phyloP scores from a whole-genome alignment of 2,329 filamentous ascomycete genomes.

The Fusarium siculi region DNA sequence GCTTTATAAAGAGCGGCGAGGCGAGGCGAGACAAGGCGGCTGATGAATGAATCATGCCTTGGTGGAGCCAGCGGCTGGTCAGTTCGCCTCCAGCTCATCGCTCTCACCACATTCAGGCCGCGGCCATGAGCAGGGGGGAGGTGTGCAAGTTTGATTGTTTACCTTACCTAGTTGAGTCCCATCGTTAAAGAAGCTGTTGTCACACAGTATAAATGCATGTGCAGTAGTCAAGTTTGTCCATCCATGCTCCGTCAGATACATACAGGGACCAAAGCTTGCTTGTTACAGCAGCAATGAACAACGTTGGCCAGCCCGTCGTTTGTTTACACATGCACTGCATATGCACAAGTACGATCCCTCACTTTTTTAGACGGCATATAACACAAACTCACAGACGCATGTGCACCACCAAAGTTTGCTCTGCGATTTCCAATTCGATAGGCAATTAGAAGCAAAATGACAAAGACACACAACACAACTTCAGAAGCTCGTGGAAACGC shows the following conservation, averaged over 20 bases:
- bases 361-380: neutral
- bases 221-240: neutral
- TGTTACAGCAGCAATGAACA: slow-evolving; percentile 11
- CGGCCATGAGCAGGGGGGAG: slow-evolving; percentile 23
- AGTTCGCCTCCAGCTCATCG: slow-evolving; percentile 42
- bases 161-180: slow-evolving; percentile 18
- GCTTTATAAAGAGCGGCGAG: slow-evolving; percentile 42
- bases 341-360: slow-evolving; percentile 16
- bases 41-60: slow-evolving; percentile 47
- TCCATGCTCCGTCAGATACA: neutral
- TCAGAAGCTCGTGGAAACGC: slow-evolving; percentile 39
- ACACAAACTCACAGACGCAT: neutral
- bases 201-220: slow-evolving; percentile 34
- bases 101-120: slow-evolving; percentile 34
- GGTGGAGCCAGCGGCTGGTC: slow-evolving; percentile 41
- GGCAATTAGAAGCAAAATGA: slow-evolving; percentile 8
- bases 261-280: slow-evolving; percentile 27
- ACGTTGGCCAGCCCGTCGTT: slow-evolving; percentile 12
- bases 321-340: slow-evolving; percentile 26
- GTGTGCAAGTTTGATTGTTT: slow-evolving; percentile 17
- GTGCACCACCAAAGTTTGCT: neutral
- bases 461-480: slow-evolving; percentile 18
- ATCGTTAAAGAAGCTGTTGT: slow-evolving; percentile 15
- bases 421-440: neutral
- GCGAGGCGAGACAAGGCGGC: slow-evolving; percentile 36